Base-by-base conservation (phyloP, 1,284 basidiomycete genomes). In the Trametes versicolor region DNA sequence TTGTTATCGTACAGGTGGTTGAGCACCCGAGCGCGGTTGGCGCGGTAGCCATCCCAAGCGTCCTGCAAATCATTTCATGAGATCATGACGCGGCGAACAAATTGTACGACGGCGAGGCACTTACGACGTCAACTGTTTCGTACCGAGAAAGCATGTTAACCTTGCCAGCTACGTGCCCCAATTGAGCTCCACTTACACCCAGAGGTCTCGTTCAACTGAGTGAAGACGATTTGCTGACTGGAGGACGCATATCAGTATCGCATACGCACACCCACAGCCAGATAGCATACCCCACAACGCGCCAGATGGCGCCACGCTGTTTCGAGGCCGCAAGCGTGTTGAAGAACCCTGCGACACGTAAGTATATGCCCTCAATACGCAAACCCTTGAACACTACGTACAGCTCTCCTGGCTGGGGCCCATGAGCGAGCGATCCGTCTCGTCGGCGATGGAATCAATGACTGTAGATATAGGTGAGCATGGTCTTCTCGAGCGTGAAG, bases 11-110 rank as follows among this genome's bases (percentile, higher is more conserved):
- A 80, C 32, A 91, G 76, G 64, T 87, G 82, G 63, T 86, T 79
- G 19, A 90, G 81, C 56, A 90, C 78, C n/a, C 87, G 82, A 51
- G 79, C 76, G 17, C 88, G 80, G 74, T 89, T 87, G 19, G 83
- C 82, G 12, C 82, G 78, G 74, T 90, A 90, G 0, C 88, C 88
- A 65, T 89, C 86, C 88, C 88, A 90, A 21, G 85, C 83, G 70
- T 89, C 88, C 80, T 83, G 27, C 12, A 34, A 51, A 59, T 7
- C n/a, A 34, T 25, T 13, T 27, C 9, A 21, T 52, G 50, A 4
- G 29, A n/a, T 6, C 13, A n/a, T 15, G 4, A 39, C 4, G 21
- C 7, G 2, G 51, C 21, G 19, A 8, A 7, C 36, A 21, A 12
- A 17, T 13, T 23, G 23, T 17, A 34, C 4, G 3, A 34, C 19